A percentile compares a stretch with the other conserved stretches of the same genome.
These are phyloP conservation scores for Aspergillus sparsus DNA, from an alignment of 495 filamentous ascomycete species.

Conservation along the genomic window DNA sequence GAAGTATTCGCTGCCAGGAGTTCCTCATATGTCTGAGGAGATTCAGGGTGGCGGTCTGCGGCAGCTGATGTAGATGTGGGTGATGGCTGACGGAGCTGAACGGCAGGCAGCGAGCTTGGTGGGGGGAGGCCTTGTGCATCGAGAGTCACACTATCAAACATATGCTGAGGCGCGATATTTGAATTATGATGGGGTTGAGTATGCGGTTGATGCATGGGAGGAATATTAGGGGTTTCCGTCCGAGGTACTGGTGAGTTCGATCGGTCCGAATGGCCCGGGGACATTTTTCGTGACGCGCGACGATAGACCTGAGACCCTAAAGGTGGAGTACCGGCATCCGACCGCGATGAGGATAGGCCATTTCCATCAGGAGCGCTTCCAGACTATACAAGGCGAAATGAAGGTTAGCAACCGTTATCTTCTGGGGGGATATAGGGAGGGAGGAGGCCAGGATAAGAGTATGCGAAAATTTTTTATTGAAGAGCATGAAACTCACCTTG, in stretches of 20 bases:
- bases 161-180: conserved; percentile 73
- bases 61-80: conserved; percentile 69
- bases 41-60: conserved; percentile 72
- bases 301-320: conserved; percentile 56
- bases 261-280: conserved; percentile 72
- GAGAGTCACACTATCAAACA: conserved; percentile 74
- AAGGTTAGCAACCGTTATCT: conserved; percentile 38
- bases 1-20: conserved; percentile 74
- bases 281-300: conserved; percentile 69
- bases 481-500: conserved; percentile 62
- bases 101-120: conserved; percentile 54
- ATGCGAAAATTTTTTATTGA: conserved; percentile 32
- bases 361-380: conserved; percentile 53
- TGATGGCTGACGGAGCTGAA: conserved; percentile 62
- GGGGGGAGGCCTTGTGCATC: conserved; percentile 63
- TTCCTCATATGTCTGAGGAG: conserved; percentile 77
- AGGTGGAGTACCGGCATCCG: conserved; percentile 57
- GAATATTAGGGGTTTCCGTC: conserved; percentile 75
- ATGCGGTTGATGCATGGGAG: conserved; percentile 47
- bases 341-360: conserved; percentile 57
- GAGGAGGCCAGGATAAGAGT: conserved; percentile 3
- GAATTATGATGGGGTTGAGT: conserved; percentile 55
- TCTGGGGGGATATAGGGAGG: neutral
- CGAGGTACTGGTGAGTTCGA: conserved; percentile 86
- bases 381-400: conserved; percentile 39